Evolutionary conservation across 2,329 filamentous ascomycete genomes (phyloP).

Genomic region (Drechslerella dactyloides): DNA sequence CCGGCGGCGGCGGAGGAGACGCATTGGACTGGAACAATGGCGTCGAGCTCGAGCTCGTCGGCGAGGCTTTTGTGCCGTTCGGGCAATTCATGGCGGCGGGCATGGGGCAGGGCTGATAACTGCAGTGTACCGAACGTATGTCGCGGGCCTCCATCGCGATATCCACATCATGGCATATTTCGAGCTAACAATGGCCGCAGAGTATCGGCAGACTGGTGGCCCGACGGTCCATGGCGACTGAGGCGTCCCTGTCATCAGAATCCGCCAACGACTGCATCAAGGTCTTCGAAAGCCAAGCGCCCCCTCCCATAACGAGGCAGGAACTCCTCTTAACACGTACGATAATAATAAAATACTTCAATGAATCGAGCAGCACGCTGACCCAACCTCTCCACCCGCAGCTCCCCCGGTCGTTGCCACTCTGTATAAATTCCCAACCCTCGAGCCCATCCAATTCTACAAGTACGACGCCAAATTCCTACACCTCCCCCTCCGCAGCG

Average conservation of each 20-base stretch:
- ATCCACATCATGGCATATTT: not conserved
- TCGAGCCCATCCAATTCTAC: constrained; percentile 81
- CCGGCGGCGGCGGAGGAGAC: constrained; percentile 19
- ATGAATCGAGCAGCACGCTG: constrained; percentile 1
- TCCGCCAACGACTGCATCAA: constrained; percentile 26
- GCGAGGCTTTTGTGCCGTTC: constrained; percentile 40
- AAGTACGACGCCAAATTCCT: constrained; percentile 83
- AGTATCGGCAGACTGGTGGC: constrained; percentile 29
- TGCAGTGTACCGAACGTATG: constrained; percentile 21
- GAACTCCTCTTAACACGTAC: constrained; percentile 40
- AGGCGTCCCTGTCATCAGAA: constrained; percentile 20
- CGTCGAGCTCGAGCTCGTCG: constrained; percentile 43
- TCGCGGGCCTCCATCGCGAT: not conserved
- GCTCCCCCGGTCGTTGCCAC: constrained; percentile 71
- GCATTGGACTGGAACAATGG: constrained; percentile 19
- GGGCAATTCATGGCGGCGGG: constrained; percentile 33
- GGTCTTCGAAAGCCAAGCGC: constrained; percentile 31
- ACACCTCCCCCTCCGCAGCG: constrained; percentile 81
- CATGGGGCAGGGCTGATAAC: constrained; percentile 19
- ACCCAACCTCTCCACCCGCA: not conserved
- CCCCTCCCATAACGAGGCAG: constrained; percentile 17
- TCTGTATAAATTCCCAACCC: constrained; percentile 84
- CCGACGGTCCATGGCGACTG: constrained; percentile 46
- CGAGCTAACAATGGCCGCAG: constrained; percentile 17
- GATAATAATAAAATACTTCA: not conserved